These are phyloP conservation scores for Solanum ahanhuiri DNA, from an alignment of 257 asterid species.

Conservation along the genomic window DNA sequence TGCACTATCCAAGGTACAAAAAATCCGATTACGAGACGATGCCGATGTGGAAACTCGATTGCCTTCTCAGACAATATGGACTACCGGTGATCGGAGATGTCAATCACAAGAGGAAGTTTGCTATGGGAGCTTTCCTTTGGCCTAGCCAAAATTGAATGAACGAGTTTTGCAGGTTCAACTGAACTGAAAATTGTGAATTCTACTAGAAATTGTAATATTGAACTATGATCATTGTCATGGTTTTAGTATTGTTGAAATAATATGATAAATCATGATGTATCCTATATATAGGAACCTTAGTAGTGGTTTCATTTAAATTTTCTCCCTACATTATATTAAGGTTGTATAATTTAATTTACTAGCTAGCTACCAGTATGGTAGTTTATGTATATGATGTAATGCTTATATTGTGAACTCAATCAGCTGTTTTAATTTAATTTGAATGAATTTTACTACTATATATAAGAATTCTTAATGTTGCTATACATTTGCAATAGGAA, in stretches of 20 bases:
- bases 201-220: background rate
- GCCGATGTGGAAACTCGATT: conserved; percentile 15
- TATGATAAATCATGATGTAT: background rate
- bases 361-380: too few species aligned
- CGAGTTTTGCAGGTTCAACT: background rate
- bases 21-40: conserved; percentile 14
- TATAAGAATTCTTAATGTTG: background rate
- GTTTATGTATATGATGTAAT: background rate
- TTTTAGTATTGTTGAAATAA: background rate
- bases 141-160: background rate
- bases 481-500: background rate
- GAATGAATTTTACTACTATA: background rate
- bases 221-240: background rate
- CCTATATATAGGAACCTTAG: background rate
- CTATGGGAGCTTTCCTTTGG: conserved; percentile 28
- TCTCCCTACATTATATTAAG: background rate
- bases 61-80: conserved; percentile 15
- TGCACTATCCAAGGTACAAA: conserved; percentile 8
- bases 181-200: background rate
- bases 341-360: background rate
- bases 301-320: background rate
- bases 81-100: conserved; percentile 7
- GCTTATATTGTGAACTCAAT: background rate
- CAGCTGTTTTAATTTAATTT: background rate
- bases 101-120: conserved; percentile 15